Base-by-base conservation (phyloP, 2,329 filamentous ascomycete genomes). In the Phoma sp. region DNA sequence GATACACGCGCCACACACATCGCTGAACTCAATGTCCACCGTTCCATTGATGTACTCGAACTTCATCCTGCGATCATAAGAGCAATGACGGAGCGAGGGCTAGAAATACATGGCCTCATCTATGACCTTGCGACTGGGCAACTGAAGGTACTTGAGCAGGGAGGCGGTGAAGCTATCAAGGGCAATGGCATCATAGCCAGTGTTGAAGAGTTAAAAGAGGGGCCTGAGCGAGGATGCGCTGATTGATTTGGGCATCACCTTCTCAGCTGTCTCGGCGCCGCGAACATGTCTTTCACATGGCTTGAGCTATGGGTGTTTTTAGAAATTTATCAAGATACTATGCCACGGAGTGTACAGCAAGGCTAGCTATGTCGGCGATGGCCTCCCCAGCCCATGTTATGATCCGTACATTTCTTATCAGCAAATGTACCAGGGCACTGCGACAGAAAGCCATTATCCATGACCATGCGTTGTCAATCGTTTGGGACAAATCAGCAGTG, bases 91-190 rank as follows among this genome's bases (percentile, higher is more conserved):
- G 86, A 91, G 65, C 81, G 89, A 23, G 89, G 87, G 1, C 75
- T 96, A 34, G 78, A 88, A 74, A 83, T 96, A 5, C 90, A 95
- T 72, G 91, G 90, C n/a, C 81, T 87, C 47, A 79, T 96, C 12
- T 93, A 91, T 72, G 87, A 95, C 65, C 79, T 87, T 54, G 81
- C 71, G 4, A 80, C 72, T 20, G 84, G 84, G n/a, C 70, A 80
- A 39, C 74, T 87, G 63, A 77, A 81, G 49, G 77, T 84, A 55
- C 61, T 87, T 53, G 80, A 83, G 7, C 57, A 65, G 25, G 17
- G 45, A 7, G 53, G 28, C 33, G 18, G 33, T 11, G 21, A 36
- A 36, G 10, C 33, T 4, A 33, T 7, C 18, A 21, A 9, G 39
- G 12, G 23, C 28, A 42, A 32, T 32, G 39, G 6, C 7, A n/a